Evolutionary conservation across 768 basidiomycete genomes (phyloP).

Genomic region (Mycena galopus): DNA sequence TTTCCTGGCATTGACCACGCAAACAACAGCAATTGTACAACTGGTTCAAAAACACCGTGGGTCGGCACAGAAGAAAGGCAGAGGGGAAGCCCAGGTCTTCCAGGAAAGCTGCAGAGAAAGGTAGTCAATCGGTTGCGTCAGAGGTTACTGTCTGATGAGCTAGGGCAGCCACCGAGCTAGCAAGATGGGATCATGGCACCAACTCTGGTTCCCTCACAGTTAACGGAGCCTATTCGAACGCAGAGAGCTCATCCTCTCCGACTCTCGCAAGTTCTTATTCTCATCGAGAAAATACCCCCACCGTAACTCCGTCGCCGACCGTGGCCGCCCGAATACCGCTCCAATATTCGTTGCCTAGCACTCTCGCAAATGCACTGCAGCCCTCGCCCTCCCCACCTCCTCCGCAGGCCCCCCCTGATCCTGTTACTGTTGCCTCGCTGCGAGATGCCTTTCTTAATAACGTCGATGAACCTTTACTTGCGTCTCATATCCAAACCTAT

Average conservation of each 20-base stretch:
- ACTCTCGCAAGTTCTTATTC: slow-evolving; percentile 54
- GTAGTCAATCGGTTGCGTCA: slow-evolving; percentile 42
- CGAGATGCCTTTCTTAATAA: slow-evolving; percentile 64
- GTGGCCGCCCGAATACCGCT: slow-evolving; percentile 28
- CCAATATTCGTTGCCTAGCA: slow-evolving; percentile 26
- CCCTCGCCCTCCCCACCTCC: slow-evolving; percentile 38
- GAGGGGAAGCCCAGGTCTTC: slow-evolving; percentile 67
- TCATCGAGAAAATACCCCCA: slow-evolving; percentile 49
- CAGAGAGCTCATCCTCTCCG: slow-evolving; percentile 44
- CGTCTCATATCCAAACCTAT: slow-evolving; percentile 67
- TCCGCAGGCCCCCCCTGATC: slow-evolving; percentile 37
- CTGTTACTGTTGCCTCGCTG: slow-evolving; percentile 48
- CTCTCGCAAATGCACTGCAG: slow-evolving; percentile 35
- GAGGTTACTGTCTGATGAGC: slow-evolving; percentile 15
- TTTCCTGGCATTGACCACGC: neutral
- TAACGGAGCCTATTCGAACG: slow-evolving; percentile 13
- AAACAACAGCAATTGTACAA: slow-evolving; percentile 80
- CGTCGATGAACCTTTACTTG: slow-evolving; percentile 61
- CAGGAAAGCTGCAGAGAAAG: slow-evolving; percentile 66
- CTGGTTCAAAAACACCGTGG: slow-evolving; percentile 81
- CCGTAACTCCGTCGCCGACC: slow-evolving; percentile 28
- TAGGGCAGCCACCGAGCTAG: slow-evolving; percentile 15
- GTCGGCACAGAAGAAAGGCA: slow-evolving; percentile 68
- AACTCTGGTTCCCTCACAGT: neutral
- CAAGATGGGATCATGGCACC: slow-evolving; percentile 16